phyloP scores from a whole-genome alignment of 805 yeast genomes.

The Sugiyamaella qingdaonensis region DNA sequence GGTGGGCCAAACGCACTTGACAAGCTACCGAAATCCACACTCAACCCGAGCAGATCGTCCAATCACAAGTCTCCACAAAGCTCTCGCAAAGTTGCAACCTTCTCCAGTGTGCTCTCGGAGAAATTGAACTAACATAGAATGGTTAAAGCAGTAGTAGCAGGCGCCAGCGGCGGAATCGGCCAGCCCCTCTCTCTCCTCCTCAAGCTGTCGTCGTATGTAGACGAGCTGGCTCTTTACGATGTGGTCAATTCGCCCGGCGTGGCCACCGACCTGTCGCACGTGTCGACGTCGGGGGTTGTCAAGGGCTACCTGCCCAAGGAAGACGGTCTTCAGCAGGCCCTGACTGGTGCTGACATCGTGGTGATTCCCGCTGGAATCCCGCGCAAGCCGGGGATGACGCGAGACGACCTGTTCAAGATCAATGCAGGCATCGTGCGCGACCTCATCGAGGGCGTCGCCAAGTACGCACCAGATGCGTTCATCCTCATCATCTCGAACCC shows the following conservation, averaged over 20 bases:
- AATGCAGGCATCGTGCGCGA: conserved; percentile 76
- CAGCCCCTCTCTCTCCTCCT: conserved; percentile 83
- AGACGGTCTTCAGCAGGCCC: conserved; percentile 62
- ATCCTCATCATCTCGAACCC: conserved; percentile 87
- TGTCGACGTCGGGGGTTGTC: conserved; percentile 62
- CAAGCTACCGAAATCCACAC: not conserved
- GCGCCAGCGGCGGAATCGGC: conserved; percentile 94
- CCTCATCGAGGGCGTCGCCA: conserved; percentile 71
- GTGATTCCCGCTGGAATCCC: conserved; percentile 92
- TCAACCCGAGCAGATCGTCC: not conserved
- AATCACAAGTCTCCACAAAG: not conserved
- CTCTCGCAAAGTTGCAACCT: not conserved
- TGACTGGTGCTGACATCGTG: conserved; percentile 77
- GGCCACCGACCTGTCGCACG: conserved; percentile 82
- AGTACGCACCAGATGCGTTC: conserved; percentile 65
- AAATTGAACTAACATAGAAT: conserved; percentile 8
- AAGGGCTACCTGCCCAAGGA: conserved; percentile 59
- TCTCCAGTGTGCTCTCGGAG: not conserved
- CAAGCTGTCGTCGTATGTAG: conserved; percentile 60
- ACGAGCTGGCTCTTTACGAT: conserved; percentile 74
- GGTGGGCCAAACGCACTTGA: conserved; percentile 1
- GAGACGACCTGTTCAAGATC: conserved; percentile 82
- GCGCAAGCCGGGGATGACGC: conserved; percentile 92
- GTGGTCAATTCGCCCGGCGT: conserved; percentile 84
- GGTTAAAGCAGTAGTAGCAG: conserved; percentile 53